phyloP scores from a whole-genome alignment of 192 early-diverging fungal genomes.

The Jimgerdemannia lactiflua region DNA sequence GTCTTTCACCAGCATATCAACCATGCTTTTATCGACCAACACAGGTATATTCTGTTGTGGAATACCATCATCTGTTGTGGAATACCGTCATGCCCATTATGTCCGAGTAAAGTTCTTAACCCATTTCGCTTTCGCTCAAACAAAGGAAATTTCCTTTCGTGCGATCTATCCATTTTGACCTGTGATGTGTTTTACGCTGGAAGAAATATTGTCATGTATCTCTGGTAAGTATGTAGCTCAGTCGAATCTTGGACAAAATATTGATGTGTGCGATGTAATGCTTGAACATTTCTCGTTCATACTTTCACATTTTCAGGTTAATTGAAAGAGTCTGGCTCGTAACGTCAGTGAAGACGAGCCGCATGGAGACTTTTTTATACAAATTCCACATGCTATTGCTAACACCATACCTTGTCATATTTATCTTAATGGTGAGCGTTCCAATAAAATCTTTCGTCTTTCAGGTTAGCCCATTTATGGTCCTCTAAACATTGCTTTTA shows the following conservation, averaged over 20 bases:
- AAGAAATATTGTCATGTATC: slow-evolving; percentile 36
- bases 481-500: background rate
- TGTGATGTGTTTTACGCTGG: slow-evolving; percentile 41
- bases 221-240: slow-evolving; percentile 19
- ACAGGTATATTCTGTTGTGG: slow-evolving; percentile 12
- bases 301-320: slow-evolving; percentile 13
- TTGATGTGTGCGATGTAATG: background rate
- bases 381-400: slow-evolving; percentile 23
- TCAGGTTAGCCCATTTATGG: background rate
- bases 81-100: background rate
- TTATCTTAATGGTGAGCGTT: slow-evolving; percentile 26
- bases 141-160: slow-evolving; percentile 33
- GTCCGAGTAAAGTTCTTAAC: background rate
- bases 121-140: background rate
- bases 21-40: slow-evolving; percentile 41
- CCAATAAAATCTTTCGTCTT: background rate
- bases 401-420: slow-evolving; percentile 28
- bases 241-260: background rate
- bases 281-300: background rate
- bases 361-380: slow-evolving; percentile 25
- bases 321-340: slow-evolving; percentile 34
- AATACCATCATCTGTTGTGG: background rate
- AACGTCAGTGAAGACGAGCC: slow-evolving; percentile 8
- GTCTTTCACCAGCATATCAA: slow-evolving; percentile 36
- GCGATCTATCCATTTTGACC: slow-evolving; percentile 31